These are phyloP conservation scores for Oryza nivara DNA, from an alignment of 176 grass and related monocot genomes.

Conservation along the genomic window DNA sequence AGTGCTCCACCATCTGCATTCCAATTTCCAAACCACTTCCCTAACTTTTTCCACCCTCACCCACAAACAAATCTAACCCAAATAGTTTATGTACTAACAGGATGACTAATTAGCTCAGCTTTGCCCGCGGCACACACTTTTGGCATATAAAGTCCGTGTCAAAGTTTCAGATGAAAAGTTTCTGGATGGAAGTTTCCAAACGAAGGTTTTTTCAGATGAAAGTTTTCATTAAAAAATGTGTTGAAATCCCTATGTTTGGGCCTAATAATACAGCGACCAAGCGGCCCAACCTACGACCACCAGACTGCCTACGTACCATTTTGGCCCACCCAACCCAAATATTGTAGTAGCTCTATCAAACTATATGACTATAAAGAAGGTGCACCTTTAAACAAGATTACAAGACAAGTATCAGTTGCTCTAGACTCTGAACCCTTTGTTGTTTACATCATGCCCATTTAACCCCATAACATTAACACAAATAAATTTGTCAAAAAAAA, in stretches of 20 bases:
- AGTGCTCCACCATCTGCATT: background rate
- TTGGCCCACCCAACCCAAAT: no score
- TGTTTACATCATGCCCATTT: constrained; percentile 11
- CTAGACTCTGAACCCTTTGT: background rate
- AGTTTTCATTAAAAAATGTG: no score
- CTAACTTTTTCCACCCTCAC: background rate
- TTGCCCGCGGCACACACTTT: no score
- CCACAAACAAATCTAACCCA: background rate
- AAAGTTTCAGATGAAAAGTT: no score
- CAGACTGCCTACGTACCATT: no score
- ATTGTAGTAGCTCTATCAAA: no score
- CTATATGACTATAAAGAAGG: background rate
- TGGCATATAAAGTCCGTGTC: no score
- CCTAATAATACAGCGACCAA: background rate
- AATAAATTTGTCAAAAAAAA: background rate
- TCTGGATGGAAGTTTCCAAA: no score
- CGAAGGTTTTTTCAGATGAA: no score
- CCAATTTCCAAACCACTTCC: background rate
- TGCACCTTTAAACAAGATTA: background rate
- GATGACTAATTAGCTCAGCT: no score
- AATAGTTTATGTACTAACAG: background rate
- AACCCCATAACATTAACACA: background rate
- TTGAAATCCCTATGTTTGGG: background rate
- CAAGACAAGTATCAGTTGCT: background rate
- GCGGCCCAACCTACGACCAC: background rate